These are phyloP conservation scores for Pseudogymnoascus sp. DNA, from an alignment of 2,329 filamentous ascomycete genomes.

Conservation along the genomic window DNA sequence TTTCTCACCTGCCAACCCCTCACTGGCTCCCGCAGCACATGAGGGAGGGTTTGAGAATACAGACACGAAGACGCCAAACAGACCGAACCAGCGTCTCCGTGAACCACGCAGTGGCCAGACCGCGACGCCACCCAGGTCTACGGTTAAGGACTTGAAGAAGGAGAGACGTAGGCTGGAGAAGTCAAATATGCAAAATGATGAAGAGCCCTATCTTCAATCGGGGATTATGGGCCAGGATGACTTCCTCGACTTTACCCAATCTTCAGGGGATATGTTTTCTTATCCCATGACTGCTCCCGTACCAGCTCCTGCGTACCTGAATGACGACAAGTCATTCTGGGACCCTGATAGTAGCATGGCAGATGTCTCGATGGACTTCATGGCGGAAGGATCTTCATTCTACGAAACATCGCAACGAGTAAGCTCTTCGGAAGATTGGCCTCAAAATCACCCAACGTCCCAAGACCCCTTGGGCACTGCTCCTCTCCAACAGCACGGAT, in stretches of 20 bases:
- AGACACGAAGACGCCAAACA: conserved; percentile 38
- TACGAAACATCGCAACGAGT: conserved; percentile 33
- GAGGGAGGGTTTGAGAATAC: conserved; percentile 30
- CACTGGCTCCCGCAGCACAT: conserved; percentile 20
- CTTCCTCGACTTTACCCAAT: conserved; percentile 22
- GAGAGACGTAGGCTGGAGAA: background rate
- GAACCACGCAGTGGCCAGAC: conserved; percentile 37
- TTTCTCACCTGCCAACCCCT: conserved; percentile 41
- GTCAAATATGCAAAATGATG: conserved; percentile 23
- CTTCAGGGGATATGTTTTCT: conserved; percentile 48
- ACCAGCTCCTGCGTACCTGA: conserved; percentile 37
- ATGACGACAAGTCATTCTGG: conserved; percentile 44
- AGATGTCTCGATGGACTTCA: conserved; percentile 54
- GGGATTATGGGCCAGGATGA: conserved; percentile 1
- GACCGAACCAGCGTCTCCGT: conserved; percentile 28
- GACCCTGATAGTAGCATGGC: conserved; percentile 43
- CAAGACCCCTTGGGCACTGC: conserved; percentile 34
- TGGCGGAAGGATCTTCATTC: conserved; percentile 29
- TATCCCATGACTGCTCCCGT: conserved; percentile 53
- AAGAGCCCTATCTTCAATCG: conserved; percentile 4
- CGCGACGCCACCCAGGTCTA: conserved; percentile 52
- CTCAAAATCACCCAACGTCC: conserved; percentile 46
- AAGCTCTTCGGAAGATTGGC: conserved; percentile 50
- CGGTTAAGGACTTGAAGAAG: conserved; percentile 46
- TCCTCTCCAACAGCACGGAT: background rate